Evolutionary conservation across 164 flowering plant genomes (phyloP).

Genomic region (Akebia trifoliata): DNA sequence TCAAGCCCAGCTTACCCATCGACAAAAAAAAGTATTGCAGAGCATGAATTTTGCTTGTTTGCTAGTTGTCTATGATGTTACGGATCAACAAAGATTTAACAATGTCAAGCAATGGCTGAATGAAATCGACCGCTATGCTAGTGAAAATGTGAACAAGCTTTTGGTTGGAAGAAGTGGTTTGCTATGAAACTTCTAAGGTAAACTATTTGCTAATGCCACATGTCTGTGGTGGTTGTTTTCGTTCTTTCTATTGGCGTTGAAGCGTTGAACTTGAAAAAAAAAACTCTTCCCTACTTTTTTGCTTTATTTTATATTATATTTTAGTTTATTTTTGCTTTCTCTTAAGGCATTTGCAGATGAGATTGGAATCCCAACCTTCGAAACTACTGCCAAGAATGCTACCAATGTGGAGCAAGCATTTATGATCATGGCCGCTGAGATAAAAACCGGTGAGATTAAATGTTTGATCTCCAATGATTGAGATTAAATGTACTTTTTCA

Average conservation of each 20-base stretch:
- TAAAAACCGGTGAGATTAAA: constrained; percentile 33
- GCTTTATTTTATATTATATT: no score
- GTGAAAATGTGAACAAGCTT: constrained; percentile 37
- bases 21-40: no score
- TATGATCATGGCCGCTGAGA: constrained; percentile 37
- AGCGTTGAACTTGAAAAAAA: no score
- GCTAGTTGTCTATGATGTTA: constrained; percentile 33
- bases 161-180: constrained; percentile 34
- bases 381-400: constrained; percentile 34
- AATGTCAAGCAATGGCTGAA: constrained; percentile 36
- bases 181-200: constrained; percentile 35
- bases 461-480: no score
- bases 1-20: no score
- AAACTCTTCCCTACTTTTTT: no score
- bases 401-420: constrained; percentile 36
- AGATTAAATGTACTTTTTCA: no score
- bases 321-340: neutral
- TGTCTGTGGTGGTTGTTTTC: neutral
- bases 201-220: neutral
- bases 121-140: constrained; percentile 39
- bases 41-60: no score
- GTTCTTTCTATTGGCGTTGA: neutral
- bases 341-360: constrained; percentile 36
- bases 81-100: constrained; percentile 35
- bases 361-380: constrained; percentile 35